Conservation (phyloP, 2,329 filamentous ascomycete genomes). For the Aspergillus amoenus region DNA sequence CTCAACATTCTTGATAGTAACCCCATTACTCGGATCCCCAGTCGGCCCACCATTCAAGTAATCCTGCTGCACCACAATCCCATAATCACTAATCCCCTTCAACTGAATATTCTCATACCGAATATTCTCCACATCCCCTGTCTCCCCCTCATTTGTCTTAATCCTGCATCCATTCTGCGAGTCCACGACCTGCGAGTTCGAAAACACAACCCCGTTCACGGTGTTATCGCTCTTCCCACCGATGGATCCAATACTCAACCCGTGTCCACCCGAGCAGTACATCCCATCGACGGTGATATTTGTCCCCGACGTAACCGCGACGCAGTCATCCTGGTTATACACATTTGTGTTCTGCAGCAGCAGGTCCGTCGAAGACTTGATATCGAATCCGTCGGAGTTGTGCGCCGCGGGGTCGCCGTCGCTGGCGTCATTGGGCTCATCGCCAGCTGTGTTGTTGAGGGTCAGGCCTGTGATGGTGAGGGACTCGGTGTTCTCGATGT, state of each 20-base stretch:
- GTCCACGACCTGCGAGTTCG: constrained; percentile 51
- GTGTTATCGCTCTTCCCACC: constrained; percentile 53
- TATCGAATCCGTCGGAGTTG: constrained; percentile 54
- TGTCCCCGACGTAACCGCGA: constrained; percentile 31
- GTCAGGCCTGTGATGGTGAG: constrained; percentile 38
- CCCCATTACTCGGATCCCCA: constrained; percentile 39
- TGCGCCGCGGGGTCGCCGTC: constrained; percentile 34
- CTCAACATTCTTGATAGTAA: constrained; percentile 35
- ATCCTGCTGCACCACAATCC: constrained; percentile 55
- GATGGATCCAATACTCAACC: constrained; percentile 35
- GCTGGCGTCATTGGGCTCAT: constrained; percentile 34
- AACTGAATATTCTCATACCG: constrained; percentile 50
- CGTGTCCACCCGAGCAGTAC: constrained; percentile 41
- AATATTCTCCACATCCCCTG: constrained; percentile 42
- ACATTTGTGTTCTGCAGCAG: constrained; percentile 45
- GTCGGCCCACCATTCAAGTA: constrained; percentile 50
- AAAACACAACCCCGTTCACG: constrained; percentile 53
- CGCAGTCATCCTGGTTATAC: constrained; percentile 44
- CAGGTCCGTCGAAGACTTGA: constrained; percentile 48
- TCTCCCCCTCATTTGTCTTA: constrained; percentile 42
- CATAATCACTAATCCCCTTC: constrained; percentile 47
- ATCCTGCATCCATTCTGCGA: constrained; percentile 40
- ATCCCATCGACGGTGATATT: constrained; percentile 25
- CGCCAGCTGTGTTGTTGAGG: constrained; percentile 41
- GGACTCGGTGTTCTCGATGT: constrained; percentile 33